phyloP scores from a whole-genome alignment of 2,329 filamentous ascomycete species.

The Mycosphaerelloides madeirae region DNA sequence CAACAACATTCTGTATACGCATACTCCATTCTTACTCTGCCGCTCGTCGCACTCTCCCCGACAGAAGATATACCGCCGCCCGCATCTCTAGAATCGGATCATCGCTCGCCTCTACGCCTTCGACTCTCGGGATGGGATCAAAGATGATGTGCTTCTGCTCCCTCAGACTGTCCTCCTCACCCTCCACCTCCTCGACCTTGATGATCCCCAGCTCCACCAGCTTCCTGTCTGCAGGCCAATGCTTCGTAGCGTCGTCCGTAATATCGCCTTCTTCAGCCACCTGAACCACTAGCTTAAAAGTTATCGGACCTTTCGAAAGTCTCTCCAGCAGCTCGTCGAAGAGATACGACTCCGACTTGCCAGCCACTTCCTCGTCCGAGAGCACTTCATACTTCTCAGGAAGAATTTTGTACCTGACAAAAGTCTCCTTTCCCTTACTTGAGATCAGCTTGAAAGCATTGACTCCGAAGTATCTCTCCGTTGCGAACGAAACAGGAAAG shows the following conservation, averaged over 20 bases:
- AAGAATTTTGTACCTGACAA: conserved; percentile 47
- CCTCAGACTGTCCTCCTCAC: conserved; percentile 32
- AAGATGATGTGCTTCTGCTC: conserved; percentile 53
- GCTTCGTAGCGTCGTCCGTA: conserved; percentile 46
- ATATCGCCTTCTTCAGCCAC: conserved; percentile 47
- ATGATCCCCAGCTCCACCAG: conserved; percentile 50
- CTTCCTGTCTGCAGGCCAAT: conserved; percentile 51
- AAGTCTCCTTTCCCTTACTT: conserved; percentile 40
- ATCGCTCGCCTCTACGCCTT: conserved; percentile 49
- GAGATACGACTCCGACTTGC: conserved; percentile 43
- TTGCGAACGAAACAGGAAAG: conserved; percentile 46
- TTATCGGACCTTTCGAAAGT: conserved; percentile 35
- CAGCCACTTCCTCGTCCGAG: conserved; percentile 35
- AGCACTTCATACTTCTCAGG: conserved; percentile 42
- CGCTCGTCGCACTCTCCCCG: too few relatives aligned
- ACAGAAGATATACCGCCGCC: conserved; percentile 53
- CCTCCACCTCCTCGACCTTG: conserved; percentile 38
- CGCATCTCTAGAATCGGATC: conserved; percentile 55
- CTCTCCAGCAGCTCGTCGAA: conserved; percentile 45
- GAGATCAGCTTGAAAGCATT: conserved; percentile 48
- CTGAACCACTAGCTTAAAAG: conserved; percentile 49
- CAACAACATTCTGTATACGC: too few relatives aligned
- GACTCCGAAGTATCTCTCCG: conserved; percentile 46
- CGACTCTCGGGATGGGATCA: conserved; percentile 53
- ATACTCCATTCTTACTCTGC: too few relatives aligned